Evolutionary conservation across 106 monocot species (phyloP).

Genomic region (Cymbidium sinense): DNA sequence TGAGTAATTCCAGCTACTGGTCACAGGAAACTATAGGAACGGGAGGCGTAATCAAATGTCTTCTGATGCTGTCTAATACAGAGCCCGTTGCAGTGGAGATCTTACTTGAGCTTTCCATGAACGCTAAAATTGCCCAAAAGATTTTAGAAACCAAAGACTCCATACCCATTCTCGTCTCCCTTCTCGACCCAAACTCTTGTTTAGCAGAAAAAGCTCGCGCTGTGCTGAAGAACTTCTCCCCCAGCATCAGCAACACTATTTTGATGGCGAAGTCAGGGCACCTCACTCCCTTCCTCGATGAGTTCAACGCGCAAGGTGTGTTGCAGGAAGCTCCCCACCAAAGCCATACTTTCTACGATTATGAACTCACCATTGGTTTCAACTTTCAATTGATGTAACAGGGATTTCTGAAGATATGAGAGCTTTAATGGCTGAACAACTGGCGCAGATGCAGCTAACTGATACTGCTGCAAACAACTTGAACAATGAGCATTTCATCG

Average conservation of each 20-base stretch:
- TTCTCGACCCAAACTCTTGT: not conserved
- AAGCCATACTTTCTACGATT: not conserved
- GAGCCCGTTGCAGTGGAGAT: slow-evolving; percentile 4
- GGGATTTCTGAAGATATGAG: slow-evolving; percentile 2
- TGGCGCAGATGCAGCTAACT: slow-evolving; percentile 11
- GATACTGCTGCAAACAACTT: not conserved
- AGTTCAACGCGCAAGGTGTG: slow-evolving; percentile 10
- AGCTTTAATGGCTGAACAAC: slow-evolving; percentile 9
- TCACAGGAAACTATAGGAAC: slow-evolving; percentile 13
- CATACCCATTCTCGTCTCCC: slow-evolving; percentile 13
- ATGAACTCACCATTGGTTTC: not conserved
- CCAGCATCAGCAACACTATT: not conserved
- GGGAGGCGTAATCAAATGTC: slow-evolving; percentile 8
- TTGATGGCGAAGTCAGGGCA: slow-evolving; percentile 6
- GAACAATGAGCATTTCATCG: slow-evolving; percentile 14
- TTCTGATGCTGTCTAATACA: slow-evolving; percentile 3
- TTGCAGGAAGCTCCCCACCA: not conserved
- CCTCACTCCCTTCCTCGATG: slow-evolving; percentile 12
- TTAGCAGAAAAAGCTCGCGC: not conserved
- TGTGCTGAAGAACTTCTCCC: slow-evolving; percentile 13
- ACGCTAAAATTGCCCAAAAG: not conserved
- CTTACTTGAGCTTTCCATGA: slow-evolving; percentile 9
- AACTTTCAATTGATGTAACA: not conserved
- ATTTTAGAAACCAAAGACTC: slow-evolving; percentile 14
- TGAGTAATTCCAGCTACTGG: not conserved